These are phyloP conservation scores for Nakazawaea ishiwadae DNA, from an alignment of 805 yeast genomes.

Conservation along the genomic window DNA sequence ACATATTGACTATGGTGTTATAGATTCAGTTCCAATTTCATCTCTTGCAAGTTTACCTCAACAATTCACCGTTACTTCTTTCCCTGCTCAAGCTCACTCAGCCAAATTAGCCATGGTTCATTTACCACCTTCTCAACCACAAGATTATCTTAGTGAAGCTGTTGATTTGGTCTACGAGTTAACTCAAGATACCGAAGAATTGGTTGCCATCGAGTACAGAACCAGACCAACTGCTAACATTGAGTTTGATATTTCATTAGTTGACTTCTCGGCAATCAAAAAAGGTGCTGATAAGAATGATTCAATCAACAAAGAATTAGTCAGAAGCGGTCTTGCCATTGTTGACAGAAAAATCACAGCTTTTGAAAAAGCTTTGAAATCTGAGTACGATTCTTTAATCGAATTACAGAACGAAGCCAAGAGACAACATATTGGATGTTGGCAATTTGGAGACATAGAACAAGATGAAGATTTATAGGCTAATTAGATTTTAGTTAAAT, in stretches of 20 bases:
- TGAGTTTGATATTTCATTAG: conserved; percentile 48
- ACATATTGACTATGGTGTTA: conserved; percentile 59
- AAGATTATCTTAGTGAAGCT: conserved; percentile 52
- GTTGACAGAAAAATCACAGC: conserved; percentile 32
- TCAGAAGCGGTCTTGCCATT: conserved; percentile 55
- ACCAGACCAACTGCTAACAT: conserved; percentile 31
- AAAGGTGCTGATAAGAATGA: conserved; percentile 49
- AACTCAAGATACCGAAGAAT: conserved; percentile 39
- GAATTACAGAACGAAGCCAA: conserved; percentile 46
- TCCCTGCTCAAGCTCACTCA: conserved; percentile 53
- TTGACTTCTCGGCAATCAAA: conserved; percentile 41
- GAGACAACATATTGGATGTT: conserved; percentile 51
- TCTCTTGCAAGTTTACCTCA: conserved; percentile 50
- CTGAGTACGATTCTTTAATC: conserved; percentile 35
- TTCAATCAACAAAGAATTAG: conserved; percentile 57
- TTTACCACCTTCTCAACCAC: conserved; percentile 53
- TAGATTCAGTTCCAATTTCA: conserved; percentile 37
- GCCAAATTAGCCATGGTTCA: conserved; percentile 47
- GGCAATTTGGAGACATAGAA: conserved; percentile 74
- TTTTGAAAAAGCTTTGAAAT: conserved; percentile 31
- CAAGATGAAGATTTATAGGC: conserved; percentile 37
- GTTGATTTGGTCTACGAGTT: conserved; percentile 49
- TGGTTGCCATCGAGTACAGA: conserved; percentile 50
- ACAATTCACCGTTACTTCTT: conserved; percentile 33
- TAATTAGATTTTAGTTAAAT: not conserved